Evolutionary conservation across 2,329 filamentous ascomycete genomes (phyloP).

Genomic region (Escovopsis sp.): DNA sequence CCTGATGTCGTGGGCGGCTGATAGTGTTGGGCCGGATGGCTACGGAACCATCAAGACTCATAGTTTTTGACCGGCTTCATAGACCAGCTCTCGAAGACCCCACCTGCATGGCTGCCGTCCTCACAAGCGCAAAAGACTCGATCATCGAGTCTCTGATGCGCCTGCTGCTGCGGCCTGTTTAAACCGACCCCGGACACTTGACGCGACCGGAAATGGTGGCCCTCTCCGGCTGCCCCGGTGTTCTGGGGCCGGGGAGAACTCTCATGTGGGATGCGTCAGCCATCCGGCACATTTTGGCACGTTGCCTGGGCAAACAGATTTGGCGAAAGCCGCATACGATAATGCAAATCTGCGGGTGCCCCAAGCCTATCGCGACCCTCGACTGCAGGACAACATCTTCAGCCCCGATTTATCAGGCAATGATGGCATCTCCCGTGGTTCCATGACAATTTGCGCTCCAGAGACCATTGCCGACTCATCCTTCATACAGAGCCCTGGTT

Average conservation of each 20-base stretch:
- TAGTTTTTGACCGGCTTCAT: slow-evolving; percentile 6
- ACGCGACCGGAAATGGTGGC: neutral
- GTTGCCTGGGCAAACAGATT: neutral
- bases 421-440: neutral
- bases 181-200: neutral
- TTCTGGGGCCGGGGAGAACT: neutral
- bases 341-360: slow-evolving; percentile 1
- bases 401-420: slow-evolving; percentile 1
- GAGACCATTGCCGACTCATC: slow-evolving; percentile 1
- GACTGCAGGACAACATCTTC: slow-evolving; percentile 1
- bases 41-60: neutral
- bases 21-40: too few relatives aligned
- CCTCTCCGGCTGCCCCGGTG: neutral
- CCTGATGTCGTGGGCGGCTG: too few relatives aligned
- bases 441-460: neutral
- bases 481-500: slow-evolving; percentile 1
- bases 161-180: neutral
- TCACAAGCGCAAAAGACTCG: slow-evolving; percentile 3
- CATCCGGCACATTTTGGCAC: neutral
- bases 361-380: slow-evolving; percentile 3
- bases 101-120: neutral
- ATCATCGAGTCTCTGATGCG: neutral
- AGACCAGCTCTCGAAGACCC: neutral
- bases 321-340: neutral
- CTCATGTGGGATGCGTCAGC: neutral